Evolutionary conservation across 495 filamentous ascomycete species (phyloP).

Genomic region (Aspergillus diversus): DNA sequence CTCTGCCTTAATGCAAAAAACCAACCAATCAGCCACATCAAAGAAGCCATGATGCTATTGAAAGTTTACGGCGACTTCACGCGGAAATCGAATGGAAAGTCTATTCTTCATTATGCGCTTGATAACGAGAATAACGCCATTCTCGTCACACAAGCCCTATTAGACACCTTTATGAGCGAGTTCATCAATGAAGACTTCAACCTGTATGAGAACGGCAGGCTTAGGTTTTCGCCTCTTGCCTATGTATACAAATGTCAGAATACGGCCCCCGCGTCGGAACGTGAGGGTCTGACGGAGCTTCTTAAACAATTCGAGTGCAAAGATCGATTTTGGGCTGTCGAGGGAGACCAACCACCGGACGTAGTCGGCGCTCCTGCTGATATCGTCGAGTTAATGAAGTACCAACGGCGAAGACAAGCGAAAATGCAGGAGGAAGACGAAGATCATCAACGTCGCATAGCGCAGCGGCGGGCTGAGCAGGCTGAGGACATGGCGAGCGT

Average conservation of each 20-base stretch:
- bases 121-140: conserved; percentile 16
- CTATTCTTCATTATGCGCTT: conserved; percentile 13
- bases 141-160: conserved; percentile 6
- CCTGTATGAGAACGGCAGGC: conserved; percentile 16
- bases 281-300: conserved; percentile 7
- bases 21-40: conserved; percentile 14
- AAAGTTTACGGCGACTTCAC: conserved; percentile 14
- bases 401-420: conserved; percentile 1
- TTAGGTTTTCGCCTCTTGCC: conserved; percentile 14
- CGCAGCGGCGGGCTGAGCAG: conserved; percentile 9
- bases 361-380: conserved; percentile 15
- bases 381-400: neutral
- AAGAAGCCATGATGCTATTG: conserved; percentile 9
- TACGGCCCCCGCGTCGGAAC: conserved; percentile 8
- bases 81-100: conserved; percentile 17
- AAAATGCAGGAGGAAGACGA: conserved; percentile 12
- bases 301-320: conserved; percentile 14
- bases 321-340: conserved; percentile 17
- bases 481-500: conserved; percentile 6
- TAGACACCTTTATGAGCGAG: conserved; percentile 15
- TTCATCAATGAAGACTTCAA: conserved; percentile 18
- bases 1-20: conserved; percentile 5
- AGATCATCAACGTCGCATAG: conserved; percentile 12
- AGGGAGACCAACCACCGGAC: conserved; percentile 16
- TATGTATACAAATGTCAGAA: conserved; percentile 12